Evolutionary conservation across 495 filamentous ascomycete species (phyloP).

Genomic region (Mycothermus thermophilus): DNA sequence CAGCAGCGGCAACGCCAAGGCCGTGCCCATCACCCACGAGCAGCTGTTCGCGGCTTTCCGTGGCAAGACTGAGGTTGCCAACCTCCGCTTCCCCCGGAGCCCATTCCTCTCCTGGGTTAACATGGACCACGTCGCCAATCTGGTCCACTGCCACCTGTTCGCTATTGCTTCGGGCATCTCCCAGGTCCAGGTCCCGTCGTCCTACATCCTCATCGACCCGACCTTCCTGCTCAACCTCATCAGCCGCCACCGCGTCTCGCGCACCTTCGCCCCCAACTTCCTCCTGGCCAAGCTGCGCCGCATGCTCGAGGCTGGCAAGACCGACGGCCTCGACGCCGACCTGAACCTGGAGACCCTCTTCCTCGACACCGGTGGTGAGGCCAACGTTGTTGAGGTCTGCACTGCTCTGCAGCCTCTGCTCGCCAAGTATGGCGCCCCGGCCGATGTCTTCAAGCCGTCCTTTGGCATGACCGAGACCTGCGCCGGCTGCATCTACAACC

Average conservation of each 20-base stretch:
- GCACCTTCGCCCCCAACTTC: slow-evolving; percentile 45
- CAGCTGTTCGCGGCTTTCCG: slow-evolving; percentile 34
- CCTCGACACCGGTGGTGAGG: slow-evolving; percentile 14
- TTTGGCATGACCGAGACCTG: slow-evolving; percentile 49
- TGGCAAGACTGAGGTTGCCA: slow-evolving; percentile 23
- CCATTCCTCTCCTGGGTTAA: slow-evolving; percentile 39
- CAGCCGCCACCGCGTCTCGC: slow-evolving; percentile 27
- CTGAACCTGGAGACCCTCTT: slow-evolving; percentile 4
- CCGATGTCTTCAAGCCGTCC: slow-evolving; percentile 29
- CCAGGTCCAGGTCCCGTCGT: slow-evolving; percentile 34
- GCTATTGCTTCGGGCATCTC: slow-evolving; percentile 26
- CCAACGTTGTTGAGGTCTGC: slow-evolving; percentile 13
- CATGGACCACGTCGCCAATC: slow-evolving; percentile 40
- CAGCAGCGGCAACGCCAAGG: slow-evolving; percentile 41
- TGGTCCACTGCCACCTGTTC: slow-evolving; percentile 38
- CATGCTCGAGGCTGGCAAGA: neutral
- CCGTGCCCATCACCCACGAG: slow-evolving; percentile 30
- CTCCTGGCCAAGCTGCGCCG: slow-evolving; percentile 27
- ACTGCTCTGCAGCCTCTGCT: slow-evolving; percentile 21
- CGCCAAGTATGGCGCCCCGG: slow-evolving; percentile 18
- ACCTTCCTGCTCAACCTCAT: slow-evolving; percentile 29
- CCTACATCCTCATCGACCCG: slow-evolving; percentile 31
- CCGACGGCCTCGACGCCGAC: slow-evolving; percentile 1
- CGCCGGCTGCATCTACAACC: slow-evolving; percentile 32
- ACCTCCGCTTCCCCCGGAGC: slow-evolving; percentile 3